Conservation (phyloP, 441 rosid species). For the Brassica hybrid region DNA sequence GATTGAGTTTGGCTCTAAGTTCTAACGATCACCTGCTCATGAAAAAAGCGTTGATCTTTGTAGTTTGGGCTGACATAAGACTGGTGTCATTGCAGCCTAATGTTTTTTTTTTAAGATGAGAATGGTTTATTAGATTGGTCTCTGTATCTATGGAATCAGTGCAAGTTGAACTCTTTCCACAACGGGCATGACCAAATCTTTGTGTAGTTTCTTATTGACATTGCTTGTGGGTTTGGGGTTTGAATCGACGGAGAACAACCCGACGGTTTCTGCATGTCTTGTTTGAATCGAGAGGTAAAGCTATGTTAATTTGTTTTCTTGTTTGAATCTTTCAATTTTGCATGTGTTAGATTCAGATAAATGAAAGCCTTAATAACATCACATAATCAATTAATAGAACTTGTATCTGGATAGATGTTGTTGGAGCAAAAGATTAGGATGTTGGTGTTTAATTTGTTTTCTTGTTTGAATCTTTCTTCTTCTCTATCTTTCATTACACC, state of each 20-base stretch:
- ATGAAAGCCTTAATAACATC: too few species aligned
- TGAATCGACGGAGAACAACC: too few species aligned
- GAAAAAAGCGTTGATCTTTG: conserved; percentile 21
- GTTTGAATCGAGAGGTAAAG: too few species aligned
- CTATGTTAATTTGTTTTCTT: too few species aligned
- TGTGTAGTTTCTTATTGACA: conserved; percentile 5
- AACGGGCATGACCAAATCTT: neutral
- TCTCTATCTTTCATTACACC: conserved; percentile 39
- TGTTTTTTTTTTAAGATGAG: neutral
- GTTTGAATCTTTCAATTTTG: too few species aligned
- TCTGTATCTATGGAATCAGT: conserved; percentile 1
- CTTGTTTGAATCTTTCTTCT: conserved; percentile 39
- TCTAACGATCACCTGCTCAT: neutral
- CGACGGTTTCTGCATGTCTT: too few species aligned
- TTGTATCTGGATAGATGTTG: too few species aligned
- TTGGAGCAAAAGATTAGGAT: too few species aligned
- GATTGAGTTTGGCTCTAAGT: neutral
- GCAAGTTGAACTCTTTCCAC: neutral
- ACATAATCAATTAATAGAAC: too few species aligned
- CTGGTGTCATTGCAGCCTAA: neutral
- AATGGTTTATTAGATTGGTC: neutral
- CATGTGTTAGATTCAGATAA: too few species aligned
- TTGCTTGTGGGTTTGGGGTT: too few species aligned
- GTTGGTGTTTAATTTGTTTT: too few species aligned
- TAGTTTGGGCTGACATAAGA: neutral